These are phyloP conservation scores for Rhodamnia argentea DNA, from an alignment of 345 rosid species.

Conservation along the genomic window DNA sequence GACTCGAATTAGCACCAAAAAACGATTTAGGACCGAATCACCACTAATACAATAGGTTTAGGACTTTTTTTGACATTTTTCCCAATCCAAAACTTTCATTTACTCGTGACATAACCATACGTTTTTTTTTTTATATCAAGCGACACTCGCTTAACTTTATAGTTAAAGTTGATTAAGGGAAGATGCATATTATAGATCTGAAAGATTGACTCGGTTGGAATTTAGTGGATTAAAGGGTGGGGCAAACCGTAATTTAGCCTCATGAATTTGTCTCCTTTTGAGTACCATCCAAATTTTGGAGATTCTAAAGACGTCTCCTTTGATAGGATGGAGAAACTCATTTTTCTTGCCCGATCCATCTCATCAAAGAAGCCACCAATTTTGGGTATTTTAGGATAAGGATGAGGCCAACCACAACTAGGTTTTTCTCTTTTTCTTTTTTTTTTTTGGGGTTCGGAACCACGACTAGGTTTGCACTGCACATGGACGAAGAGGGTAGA, in stretches of 20 bases:
- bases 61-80: no score
- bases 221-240: not conserved
- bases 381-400: not conserved
- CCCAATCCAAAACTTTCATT: not conserved
- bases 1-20: no score
- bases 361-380: not conserved
- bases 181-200: not conserved
- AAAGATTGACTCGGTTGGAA: not conserved
- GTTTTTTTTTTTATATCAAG: no score
- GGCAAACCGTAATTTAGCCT: not conserved
- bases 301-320: not conserved
- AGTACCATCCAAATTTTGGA: not conserved
- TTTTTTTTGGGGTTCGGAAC: no score
- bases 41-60: no score
- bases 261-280: not conserved
- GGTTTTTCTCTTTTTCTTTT: not conserved
- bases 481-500: not conserved
- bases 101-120: no score
- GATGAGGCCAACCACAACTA: not conserved
- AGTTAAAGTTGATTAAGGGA: not conserved
- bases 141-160: no score
- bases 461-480: not conserved
- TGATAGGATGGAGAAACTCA: not conserved
- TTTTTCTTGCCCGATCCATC: not conserved
- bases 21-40: no score